phyloP scores from a whole-genome alignment of 345 rosid species.

The Passiflora organensis region DNA sequence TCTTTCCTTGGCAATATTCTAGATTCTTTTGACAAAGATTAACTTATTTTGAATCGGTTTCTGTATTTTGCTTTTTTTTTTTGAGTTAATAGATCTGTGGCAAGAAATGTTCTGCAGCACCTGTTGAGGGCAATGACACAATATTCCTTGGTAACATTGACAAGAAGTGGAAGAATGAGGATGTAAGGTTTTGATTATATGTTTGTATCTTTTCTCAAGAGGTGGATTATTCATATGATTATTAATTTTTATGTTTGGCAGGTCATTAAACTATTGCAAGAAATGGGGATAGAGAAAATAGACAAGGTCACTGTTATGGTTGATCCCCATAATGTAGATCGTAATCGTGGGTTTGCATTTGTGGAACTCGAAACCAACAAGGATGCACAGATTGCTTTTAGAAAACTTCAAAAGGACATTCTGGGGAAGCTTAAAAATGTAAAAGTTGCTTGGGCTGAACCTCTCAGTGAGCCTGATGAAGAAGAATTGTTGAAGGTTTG shows the following conservation, averaged over 20 bases:
- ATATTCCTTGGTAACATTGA: slow-evolving; percentile 32
- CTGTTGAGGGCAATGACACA: slow-evolving; percentile 33
- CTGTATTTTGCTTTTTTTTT: neutral
- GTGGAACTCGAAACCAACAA: slow-evolving; percentile 27
- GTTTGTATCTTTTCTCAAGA: slow-evolving; percentile 3
- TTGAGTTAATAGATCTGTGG: slow-evolving; percentile 22
- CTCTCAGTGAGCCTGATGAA: slow-evolving; percentile 29
- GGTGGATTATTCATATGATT: slow-evolving; percentile 1
- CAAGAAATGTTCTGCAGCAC: slow-evolving; percentile 24
- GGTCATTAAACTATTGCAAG: slow-evolving; percentile 24
- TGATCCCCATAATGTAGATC: slow-evolving; percentile 21
- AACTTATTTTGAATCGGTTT: neutral
- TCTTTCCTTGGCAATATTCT: no score
- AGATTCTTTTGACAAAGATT: neutral
- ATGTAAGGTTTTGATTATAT: slow-evolving; percentile 19
- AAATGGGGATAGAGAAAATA: slow-evolving; percentile 25
- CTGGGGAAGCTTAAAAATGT: slow-evolving; percentile 18
- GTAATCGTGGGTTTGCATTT: slow-evolving; percentile 33
- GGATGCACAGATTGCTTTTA: slow-evolving; percentile 31
- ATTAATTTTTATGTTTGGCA: slow-evolving; percentile 5
- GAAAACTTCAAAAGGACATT: slow-evolving; percentile 22
- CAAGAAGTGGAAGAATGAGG: slow-evolving; percentile 27
- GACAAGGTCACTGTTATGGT: slow-evolving; percentile 28
- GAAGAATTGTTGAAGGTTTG: slow-evolving; percentile 31
- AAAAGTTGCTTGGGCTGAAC: slow-evolving; percentile 34